These are phyloP conservation scores for Penicillium crystallinum DNA, from an alignment of 495 filamentous ascomycete genomes.

Conservation along the genomic window DNA sequence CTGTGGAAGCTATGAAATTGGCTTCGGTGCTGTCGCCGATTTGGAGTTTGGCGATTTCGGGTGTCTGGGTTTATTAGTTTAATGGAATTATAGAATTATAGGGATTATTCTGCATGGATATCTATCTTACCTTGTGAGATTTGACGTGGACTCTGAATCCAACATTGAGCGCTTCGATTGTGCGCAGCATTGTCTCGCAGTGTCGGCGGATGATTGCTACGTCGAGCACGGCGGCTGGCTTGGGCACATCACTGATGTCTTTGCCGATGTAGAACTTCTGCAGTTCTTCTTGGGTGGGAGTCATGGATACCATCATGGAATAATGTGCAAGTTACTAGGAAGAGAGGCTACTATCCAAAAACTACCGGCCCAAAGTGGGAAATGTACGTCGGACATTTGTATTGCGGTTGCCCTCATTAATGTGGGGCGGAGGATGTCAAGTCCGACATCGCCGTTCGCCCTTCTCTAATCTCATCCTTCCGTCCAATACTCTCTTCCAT, in stretches of 20 bases:
- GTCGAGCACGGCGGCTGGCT: conserved; percentile 68
- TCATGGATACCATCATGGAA: conserved; percentile 5
- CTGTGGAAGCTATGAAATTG: conserved; percentile 72
- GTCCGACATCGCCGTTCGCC: not conserved
- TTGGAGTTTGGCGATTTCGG: conserved; percentile 68
- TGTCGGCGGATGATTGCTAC: conserved; percentile 60
- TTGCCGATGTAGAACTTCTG: conserved; percentile 55
- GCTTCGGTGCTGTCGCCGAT: conserved; percentile 53
- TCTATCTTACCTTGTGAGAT: conserved; percentile 71
- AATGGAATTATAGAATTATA: not conserved
- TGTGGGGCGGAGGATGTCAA: conserved; percentile 8
- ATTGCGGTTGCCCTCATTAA: not conserved
- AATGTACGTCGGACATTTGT: not conserved
- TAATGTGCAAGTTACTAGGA: not conserved
- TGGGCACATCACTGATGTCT: conserved; percentile 53
- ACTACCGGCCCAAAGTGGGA: too few species aligned
- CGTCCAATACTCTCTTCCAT: too few species aligned
- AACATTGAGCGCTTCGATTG: conserved; percentile 52
- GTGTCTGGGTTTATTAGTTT: conserved; percentile 40
- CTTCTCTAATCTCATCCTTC: not conserved
- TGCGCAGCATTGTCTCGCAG: conserved; percentile 68
- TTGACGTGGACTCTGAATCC: conserved; percentile 81
- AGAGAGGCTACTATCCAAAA: too few species aligned
- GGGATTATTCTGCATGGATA: too few species aligned
- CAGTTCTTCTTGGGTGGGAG: conserved; percentile 24